phyloP scores from a whole-genome alignment of 495 filamentous ascomycete species.

The Annulohypoxylon moriforme region DNA sequence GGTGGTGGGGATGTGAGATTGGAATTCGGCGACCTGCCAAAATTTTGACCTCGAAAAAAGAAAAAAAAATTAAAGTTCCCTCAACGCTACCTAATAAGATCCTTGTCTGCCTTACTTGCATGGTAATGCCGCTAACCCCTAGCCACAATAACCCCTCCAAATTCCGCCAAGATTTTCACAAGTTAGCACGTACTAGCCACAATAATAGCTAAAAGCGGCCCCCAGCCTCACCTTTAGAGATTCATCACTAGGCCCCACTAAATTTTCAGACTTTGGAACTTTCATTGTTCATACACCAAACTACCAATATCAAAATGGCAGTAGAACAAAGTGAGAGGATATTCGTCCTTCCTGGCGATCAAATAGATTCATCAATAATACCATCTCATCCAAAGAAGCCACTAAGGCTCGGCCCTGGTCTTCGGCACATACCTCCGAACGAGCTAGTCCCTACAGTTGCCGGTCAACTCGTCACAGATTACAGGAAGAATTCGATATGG shows the following conservation, averaged over 20 bases:
- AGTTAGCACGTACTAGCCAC: slow-evolving; percentile 23
- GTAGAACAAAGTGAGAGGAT: slow-evolving; percentile 52
- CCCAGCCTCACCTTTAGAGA: background rate
- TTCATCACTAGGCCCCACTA: slow-evolving; percentile 17
- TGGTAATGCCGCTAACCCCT: background rate
- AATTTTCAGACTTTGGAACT: slow-evolving; percentile 18
- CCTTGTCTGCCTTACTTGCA: slow-evolving; percentile 26
- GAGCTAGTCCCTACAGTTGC: slow-evolving; percentile 79
- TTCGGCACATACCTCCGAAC: slow-evolving; percentile 76
- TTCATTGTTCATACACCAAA: slow-evolving; percentile 13
- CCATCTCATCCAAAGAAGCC: slow-evolving; percentile 72
- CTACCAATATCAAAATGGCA: slow-evolving; percentile 53
- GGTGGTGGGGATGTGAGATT: slow-evolving; percentile 27
- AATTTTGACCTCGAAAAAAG: slow-evolving; percentile 40
- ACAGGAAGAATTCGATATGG: slow-evolving; percentile 82
- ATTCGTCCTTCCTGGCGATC: slow-evolving; percentile 83
- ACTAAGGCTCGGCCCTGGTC: slow-evolving; percentile 86
- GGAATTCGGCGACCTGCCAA: slow-evolving; percentile 17
- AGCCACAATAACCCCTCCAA: slow-evolving; percentile 48
- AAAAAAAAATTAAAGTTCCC: slow-evolving; percentile 36
- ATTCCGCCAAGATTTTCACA: background rate
- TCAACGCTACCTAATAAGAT: slow-evolving; percentile 4
- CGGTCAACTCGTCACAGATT: slow-evolving; percentile 81
- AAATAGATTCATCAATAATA: slow-evolving; percentile 71
- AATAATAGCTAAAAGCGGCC: slow-evolving; percentile 8